Percentiles rank a stretch among this genome's conserved stretches.
Evolutionary conservation across 179 eudicot genomes (phyloP).

Genomic region (Heliamphora pulchella): DNA sequence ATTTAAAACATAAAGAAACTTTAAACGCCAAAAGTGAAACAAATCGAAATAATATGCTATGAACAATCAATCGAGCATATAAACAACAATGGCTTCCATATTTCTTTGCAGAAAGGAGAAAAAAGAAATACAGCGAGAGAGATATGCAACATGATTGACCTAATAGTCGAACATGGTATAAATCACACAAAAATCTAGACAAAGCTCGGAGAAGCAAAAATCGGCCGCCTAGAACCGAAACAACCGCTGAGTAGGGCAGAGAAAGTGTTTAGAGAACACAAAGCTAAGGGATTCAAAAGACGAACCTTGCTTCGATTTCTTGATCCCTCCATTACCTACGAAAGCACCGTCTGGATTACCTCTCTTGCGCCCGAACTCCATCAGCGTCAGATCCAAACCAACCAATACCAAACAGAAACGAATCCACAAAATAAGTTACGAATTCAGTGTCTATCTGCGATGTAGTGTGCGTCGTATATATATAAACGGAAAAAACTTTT

Average conservation of each 20-base stretch:
- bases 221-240: background rate
- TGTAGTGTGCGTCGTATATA: background rate
- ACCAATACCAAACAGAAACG: background rate
- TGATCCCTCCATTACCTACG: constrained; percentile 24
- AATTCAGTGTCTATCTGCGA: background rate
- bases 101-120: background rate
- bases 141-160: background rate
- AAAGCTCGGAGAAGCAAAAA: background rate
- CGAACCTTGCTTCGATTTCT: constrained; percentile 30
- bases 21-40: background rate
- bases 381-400: constrained; percentile 11
- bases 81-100: too few species aligned
- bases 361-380: constrained; percentile 32
- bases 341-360: constrained; percentile 22
- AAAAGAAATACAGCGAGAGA: background rate
- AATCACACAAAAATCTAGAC: background rate
- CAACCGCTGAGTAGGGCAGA: too few species aligned
- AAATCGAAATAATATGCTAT: background rate
- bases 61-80: background rate
- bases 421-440: background rate
- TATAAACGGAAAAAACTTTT: background rate
- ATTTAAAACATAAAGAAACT: background rate
- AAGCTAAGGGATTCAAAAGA: background rate
- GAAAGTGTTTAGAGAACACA: too few species aligned
- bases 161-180: background rate